Base-by-base conservation (phyloP, 768 basidiomycete genomes). In the Tulasnella sp. region DNA sequence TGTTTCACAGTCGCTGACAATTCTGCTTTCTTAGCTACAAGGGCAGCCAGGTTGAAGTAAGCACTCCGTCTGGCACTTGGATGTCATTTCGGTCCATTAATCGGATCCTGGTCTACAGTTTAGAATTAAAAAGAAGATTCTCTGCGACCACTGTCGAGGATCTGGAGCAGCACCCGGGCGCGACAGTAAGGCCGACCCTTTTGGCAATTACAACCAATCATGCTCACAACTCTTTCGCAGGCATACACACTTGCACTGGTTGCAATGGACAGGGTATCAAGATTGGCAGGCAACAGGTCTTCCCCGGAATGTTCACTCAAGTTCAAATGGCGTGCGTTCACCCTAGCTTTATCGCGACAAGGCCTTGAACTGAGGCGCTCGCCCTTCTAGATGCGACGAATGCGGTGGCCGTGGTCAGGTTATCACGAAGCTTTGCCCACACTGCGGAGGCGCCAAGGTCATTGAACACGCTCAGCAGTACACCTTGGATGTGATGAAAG, bases 81-180 rank as follows among this genome's bases (percentile, higher is more conserved):
- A 39, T 16, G 67, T 80, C 41, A 76, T 34, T 34, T 52, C 12
- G 39, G 29, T 40, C 67, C 26, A 42, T 39, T 14, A 14, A 37
- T 36, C 34, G 19, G 29, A 11, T 9, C 26, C 9, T 62, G 0
- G 7, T 14, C n/a, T 42, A n/a, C 62, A 98, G 94, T 96, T 99
- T 80, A 90, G 91, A 83, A 85, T 98, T 78, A 90, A 89, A 79
- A 95, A 96, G 79, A 88, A 89, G 69, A 87, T 96, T 40, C 88
- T 99, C 19, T 99, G 97, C 78, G 95, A 98, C 80, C 92, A 97
- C 78, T 99, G 97, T 81, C 89, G 95, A 77, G 97, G 97, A 29
- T 88, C 93, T 0, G 97, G 97, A 29, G 97, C 97, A 0, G 91
- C 94, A 1, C 91, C 93, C 0, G 92, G 94, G 73, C 80, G 85